Base-by-base conservation (phyloP, 2,329 filamentous ascomycete species). In the Dactylellina drechsleri region DNA sequence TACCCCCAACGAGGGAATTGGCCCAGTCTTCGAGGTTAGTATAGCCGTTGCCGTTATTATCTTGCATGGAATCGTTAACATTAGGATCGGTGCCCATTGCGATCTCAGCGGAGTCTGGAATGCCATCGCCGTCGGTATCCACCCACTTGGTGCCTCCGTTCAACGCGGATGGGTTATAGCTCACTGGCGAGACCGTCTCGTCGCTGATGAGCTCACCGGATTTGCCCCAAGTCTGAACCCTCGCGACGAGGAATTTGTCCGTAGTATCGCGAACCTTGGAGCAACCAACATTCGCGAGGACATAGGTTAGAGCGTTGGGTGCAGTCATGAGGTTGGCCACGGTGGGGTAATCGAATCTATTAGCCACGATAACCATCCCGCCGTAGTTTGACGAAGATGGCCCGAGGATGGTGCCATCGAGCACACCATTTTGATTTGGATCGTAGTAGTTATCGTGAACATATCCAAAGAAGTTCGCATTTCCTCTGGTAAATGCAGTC, bases 401-500 rank as follows among this genome's bases (percentile, higher is more conserved):
- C 59, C 83, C 84, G 6, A 86, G 80, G 15, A 83, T 81, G 0
- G 81, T 81, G 23, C 86, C 85, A 66, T 86, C 83, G 23, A 87
- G 82, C 1, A 78, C 79, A 6, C 86, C 86, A 75, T 87, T 82
- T 16, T 82, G 82, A 78, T 86, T 81, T 1, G 82, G 81, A 77
- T 87, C 86, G 74, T 85, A 84, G 76, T 83, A 87, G 79, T 87
- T 87, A 40, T 83, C 81, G 54, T 83, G 81, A 12, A 86, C 85
- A 52, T 86, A 87, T 15, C 83, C 85, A 47, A 85, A 84, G 80
- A 87, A 87, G 58, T 85, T 84, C 1, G 79, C 81, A 66, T 86
- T 87, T n/a, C 86, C 85, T n/a, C 85, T 83, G 0, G 85, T 86
- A 76, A 87, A 87, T 0, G 85, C 84, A 0, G 84, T 82, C 1